These are phyloP conservation scores for Colletotrichum liaoningense DNA, from an alignment of 2,329 filamentous ascomycete species.

Conservation along the genomic window DNA sequence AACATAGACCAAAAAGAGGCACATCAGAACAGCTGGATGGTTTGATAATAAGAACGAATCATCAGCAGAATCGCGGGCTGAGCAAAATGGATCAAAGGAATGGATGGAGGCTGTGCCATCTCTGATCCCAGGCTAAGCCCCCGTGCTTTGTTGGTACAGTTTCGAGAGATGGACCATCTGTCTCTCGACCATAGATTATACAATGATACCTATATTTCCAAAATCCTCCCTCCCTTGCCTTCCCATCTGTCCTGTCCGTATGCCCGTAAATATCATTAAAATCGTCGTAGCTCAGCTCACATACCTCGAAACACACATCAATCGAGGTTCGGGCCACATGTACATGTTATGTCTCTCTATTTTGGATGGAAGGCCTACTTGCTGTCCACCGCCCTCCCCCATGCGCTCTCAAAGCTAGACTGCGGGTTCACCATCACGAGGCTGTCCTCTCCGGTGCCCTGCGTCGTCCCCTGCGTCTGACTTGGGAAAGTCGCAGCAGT, in stretches of 20 bases:
- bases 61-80: background rate
- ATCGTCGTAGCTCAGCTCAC: background rate
- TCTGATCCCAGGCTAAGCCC: conserved; percentile 14
- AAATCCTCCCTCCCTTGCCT: background rate
- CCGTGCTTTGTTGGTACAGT: conserved; percentile 23
- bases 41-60: background rate
- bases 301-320: background rate
- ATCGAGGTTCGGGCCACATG: background rate
- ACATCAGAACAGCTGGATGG: background rate
- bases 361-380: conserved; percentile 26
- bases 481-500: conserved; percentile 35
- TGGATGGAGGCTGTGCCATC: background rate
- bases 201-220: conserved; percentile 31
- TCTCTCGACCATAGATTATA: conserved; percentile 34
- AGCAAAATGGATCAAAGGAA: conserved; percentile 1
- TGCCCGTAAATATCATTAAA: conserved; percentile 26
- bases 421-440: conserved; percentile 63
- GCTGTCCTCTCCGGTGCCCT: conserved; percentile 57
- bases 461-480: conserved; percentile 39
- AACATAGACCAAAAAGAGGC: background rate
- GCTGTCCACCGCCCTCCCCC: conserved; percentile 71
- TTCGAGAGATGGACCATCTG: conserved; percentile 25
- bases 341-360: background rate
- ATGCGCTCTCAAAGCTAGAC: conserved; percentile 73
- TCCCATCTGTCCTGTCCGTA: background rate